Evolutionary conservation across 139 green algal species (phyloP).

Genomic region (Picochlorum sp.): DNA sequence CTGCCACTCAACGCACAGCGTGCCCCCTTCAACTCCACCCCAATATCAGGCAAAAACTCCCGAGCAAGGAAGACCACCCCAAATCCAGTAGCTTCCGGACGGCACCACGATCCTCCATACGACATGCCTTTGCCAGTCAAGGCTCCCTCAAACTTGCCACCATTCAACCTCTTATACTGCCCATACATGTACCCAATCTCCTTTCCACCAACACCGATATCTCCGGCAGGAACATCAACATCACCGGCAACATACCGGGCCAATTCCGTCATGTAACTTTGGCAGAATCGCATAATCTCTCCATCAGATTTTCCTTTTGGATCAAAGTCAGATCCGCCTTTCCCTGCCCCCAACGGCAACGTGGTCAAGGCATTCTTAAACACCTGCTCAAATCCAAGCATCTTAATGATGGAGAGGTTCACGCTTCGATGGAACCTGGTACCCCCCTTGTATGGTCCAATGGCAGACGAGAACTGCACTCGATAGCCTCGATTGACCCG

Average conservation of each 20-base stretch:
- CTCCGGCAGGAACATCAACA: conserved; percentile 71
- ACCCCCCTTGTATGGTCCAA: conserved; percentile 82
- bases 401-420: conserved; percentile 74
- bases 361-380: conserved; percentile 83
- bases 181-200: conserved; percentile 80
- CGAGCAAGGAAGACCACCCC: conserved; percentile 65
- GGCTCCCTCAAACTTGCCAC: conserved; percentile 38
- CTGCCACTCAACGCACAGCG: conserved; percentile 31
- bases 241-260: conserved; percentile 29
- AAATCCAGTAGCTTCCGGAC: conserved; percentile 78
- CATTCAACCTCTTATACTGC: conserved; percentile 74
- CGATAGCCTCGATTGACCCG: conserved; percentile 65
- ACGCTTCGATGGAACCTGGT: conserved; percentile 72
- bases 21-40: conserved; percentile 15
- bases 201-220: conserved; percentile 67
- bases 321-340: conserved; percentile 79
- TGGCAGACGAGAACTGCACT: conserved; percentile 66
- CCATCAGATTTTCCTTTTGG: conserved; percentile 61
- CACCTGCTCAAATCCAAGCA: conserved; percentile 52
- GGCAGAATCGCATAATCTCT: conserved; percentile 61
- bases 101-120: conserved; percentile 65
- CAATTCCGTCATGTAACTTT: conserved; percentile 76
- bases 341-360: conserved; percentile 69
- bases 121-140: conserved; percentile 68
- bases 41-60: conserved; percentile 39